phyloP scores from a whole-genome alignment of 2,329 filamentous ascomycete species.

The Arachnopeziza araneosa region DNA sequence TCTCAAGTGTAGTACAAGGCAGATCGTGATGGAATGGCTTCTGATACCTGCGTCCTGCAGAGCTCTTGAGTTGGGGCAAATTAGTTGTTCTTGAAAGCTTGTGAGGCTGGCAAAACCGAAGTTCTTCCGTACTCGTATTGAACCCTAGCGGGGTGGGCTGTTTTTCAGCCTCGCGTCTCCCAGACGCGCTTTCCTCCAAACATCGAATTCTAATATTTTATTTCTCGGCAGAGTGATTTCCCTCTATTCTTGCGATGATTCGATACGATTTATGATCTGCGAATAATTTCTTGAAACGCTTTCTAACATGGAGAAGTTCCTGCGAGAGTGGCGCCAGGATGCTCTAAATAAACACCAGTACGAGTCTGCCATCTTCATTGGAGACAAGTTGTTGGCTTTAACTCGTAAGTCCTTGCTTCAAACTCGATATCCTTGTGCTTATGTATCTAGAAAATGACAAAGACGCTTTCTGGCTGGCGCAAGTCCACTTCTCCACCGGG shows the following conservation, averaged over 20 bases:
- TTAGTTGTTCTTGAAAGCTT: too few relatives aligned
- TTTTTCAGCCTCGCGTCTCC: slow-evolving; percentile 18
- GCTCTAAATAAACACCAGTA: slow-evolving; percentile 94
- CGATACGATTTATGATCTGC: not conserved
- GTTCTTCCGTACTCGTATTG: not conserved
- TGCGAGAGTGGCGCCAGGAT: slow-evolving; percentile 92
- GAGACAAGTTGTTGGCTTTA: slow-evolving; percentile 90
- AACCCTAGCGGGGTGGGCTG: not conserved
- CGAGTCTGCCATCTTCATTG: slow-evolving; percentile 93
- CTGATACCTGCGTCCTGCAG: too few relatives aligned
- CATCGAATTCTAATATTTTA: not conserved
- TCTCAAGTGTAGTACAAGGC: too few relatives aligned
- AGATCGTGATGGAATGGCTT: too few relatives aligned
- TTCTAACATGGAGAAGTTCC: slow-evolving; percentile 75
- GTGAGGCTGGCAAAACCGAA: not conserved
- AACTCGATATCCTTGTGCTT: not conserved
- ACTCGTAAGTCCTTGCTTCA: slow-evolving; percentile 58
- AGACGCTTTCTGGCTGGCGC: slow-evolving; percentile 96
- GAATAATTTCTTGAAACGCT: slow-evolving; percentile 2
- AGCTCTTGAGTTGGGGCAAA: too few relatives aligned
- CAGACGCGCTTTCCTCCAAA: slow-evolving; percentile 12
- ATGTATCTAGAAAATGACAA: slow-evolving; percentile 71
- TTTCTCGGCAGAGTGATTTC: not conserved
- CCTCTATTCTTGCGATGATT: not conserved
- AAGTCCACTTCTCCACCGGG: slow-evolving; percentile 91